Base-by-base conservation (phyloP, 2,329 filamentous ascomycete species). In the Botrytis pseudocinerea region DNA sequence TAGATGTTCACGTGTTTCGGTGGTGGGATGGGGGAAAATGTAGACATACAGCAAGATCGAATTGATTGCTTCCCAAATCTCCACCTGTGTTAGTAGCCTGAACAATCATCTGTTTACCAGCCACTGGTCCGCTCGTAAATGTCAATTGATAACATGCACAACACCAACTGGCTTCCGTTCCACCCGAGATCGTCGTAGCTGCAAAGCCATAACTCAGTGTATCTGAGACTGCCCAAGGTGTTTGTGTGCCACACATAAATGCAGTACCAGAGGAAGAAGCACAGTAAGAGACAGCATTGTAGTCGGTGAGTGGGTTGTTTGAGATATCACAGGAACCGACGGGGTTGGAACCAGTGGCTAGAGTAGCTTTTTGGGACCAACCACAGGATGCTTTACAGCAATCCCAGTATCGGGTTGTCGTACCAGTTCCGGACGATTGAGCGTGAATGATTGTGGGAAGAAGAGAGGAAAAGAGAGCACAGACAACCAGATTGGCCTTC, bases 311-410 rank as follows among this genome's bases (percentile, higher is more conserved):
- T 4, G 86, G 86, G 74, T 85, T 84, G 82, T 91, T 87, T 77
- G 85, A 82, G 77, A 82, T 84, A 78, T 79, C 78, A 51, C 79
- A 80, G 22, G 78, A 78, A 6, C 63, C 69, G 1, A 80, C 78
- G 0, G 79, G 78, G 32, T 74, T 78, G 16, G 78, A 76, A 25
- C 78, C 79, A 28, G 48, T 64, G 32, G 76, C 77, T 82, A 80
- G 89, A 84, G 63, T 84, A 74, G 86, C 88, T 80, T 91, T 91
- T 69, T 82, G 84, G 16, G 84, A 79, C 90, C 90, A 89, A 5
- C 85, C 85, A 80, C 90, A 92, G 38, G 88, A 90, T 35, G 90
- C 87, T 84, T 93, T 93, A 83, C 91, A 93, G 84, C 91, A 93
- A 80, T 92, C 91, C 87, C 87, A 87, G 79, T 87, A 88, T 71